Base-by-base conservation (phyloP, 257 asterid genomes). In the Euphrasia confusa region DNA sequence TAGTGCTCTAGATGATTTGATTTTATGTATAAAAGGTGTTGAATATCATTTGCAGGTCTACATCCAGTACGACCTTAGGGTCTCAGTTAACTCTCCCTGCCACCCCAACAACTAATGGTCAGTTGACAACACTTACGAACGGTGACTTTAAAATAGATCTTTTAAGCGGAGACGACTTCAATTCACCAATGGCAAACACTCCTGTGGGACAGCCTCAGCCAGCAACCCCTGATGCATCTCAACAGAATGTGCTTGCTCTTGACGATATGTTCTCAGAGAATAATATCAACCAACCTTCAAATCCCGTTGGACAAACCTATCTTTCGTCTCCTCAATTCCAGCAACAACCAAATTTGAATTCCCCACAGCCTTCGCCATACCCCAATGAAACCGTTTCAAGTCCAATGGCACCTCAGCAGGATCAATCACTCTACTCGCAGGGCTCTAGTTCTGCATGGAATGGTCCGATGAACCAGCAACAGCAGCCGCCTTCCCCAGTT, bases 191-290 rank as follows among this genome's bases (percentile, higher is more conserved):
- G 24, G 68, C 76, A 65, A 70, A 68, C 44, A 62, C 83, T 21
- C 56, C 56, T 5, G 56, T 50, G 10, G 28, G 30, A 15, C 26
- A 70, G 67, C 77, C 80, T 58, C 88, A 81, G 76, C 77, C 82
- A 17, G 75, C 54, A 33, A 75, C 74, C 68, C 81, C 83, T 15
- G 69, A 71, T 63, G 60, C 67, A 37, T 75, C 86, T 28, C 83
- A 82, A 60, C 86, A 84, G 61, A 84, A 87, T 65, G 86, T 96
- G 58, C 95, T 87, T 37, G 95, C 84, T 55, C 96, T 89, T 42
- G 88, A 87, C 66, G 99, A 89, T 81, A 78, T 88, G 92, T 89
- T 87, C 77, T 68, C 92, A 50, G 79, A 67, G 62, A 81, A 68
- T 73, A 76, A 59, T 72, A 54, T 13, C 39, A 66, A 61, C 67